phyloP scores from a whole-genome alignment of 192 early-diverging fungal genomes.

The Backusella morwellensis region DNA sequence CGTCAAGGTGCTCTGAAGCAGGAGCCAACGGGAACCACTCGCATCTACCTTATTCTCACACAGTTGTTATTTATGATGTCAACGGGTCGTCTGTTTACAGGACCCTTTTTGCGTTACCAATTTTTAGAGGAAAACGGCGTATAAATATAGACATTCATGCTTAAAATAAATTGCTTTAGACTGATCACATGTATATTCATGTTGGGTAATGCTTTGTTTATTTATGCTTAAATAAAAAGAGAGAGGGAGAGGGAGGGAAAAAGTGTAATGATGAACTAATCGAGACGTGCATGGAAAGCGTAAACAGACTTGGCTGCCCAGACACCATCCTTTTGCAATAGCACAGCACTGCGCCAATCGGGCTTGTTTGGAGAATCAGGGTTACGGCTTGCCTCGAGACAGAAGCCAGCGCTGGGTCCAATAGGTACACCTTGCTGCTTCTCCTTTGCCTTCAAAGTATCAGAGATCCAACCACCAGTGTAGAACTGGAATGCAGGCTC shows the following conservation, averaged over 20 bases:
- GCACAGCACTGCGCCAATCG: slow-evolving; percentile 49
- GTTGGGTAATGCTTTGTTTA: not conserved
- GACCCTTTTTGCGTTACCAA: slow-evolving; percentile 18
- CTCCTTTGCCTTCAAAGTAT: slow-evolving; percentile 41
- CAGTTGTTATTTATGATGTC: slow-evolving; percentile 7
- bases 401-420: slow-evolving; percentile 63
- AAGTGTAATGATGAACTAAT: not conserved
- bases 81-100: slow-evolving; percentile 16
- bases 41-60: not conserved
- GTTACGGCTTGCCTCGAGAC: slow-evolving; percentile 60
- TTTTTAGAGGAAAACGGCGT: not conserved
- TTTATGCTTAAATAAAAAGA: not conserved
- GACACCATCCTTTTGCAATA: slow-evolving; percentile 44
- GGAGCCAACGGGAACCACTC: not conserved
- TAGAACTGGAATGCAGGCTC: slow-evolving; percentile 83
- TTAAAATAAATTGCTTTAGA: not conserved
- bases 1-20: slow-evolving; percentile 9
- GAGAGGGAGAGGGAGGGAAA: not conserved
- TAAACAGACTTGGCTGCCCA: slow-evolving; percentile 51
- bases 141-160: not conserved
- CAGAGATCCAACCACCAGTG: slow-evolving; percentile 72
- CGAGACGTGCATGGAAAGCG: slow-evolving; percentile 35
- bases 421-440: slow-evolving; percentile 37
- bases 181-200: not conserved
- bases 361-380: slow-evolving; percentile 64